Percentiles rank a stretch among this genome's conserved stretches.
Evolutionary conservation across 2,329 filamentous ascomycete genomes (phyloP).

Genomic region (Sclerotinia trifoliorum): DNA sequence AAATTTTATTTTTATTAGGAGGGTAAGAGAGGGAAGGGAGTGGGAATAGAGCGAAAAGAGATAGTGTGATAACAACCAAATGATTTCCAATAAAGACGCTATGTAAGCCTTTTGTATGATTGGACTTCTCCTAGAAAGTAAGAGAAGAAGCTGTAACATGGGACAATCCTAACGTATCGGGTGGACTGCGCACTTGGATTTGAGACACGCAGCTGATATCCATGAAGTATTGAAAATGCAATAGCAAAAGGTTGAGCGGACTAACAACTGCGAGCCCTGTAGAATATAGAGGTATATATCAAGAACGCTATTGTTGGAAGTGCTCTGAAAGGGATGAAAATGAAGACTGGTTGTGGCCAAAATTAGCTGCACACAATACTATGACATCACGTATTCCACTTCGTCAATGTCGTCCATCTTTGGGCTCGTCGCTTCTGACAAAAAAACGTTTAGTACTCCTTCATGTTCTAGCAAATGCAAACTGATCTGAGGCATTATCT

Average conservation of each 20-base stretch:
- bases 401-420: neutral
- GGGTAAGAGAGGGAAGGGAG: too few species aligned
- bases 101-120: neutral
- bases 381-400: neutral
- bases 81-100: neutral
- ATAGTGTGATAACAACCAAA: too few species aligned
- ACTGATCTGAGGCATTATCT: neutral
- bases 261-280: neutral
- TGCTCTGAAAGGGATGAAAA: neutral
- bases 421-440: neutral
- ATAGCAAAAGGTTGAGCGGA: neutral
- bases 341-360: neutral
- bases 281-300: neutral
- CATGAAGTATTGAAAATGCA: neutral
- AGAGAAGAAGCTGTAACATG: too few species aligned
- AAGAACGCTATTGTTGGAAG: neutral
- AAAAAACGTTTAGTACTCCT: neutral
- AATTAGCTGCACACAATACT: neutral
- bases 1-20: too few species aligned
- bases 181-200: neutral
- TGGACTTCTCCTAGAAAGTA: too few species aligned
- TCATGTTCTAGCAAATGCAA: neutral
- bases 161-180: too few species aligned
- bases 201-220: neutral
- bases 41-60: too few species aligned